phyloP scores from a whole-genome alignment of 2,329 filamentous ascomycete species.

The Lachnellula arida region DNA sequence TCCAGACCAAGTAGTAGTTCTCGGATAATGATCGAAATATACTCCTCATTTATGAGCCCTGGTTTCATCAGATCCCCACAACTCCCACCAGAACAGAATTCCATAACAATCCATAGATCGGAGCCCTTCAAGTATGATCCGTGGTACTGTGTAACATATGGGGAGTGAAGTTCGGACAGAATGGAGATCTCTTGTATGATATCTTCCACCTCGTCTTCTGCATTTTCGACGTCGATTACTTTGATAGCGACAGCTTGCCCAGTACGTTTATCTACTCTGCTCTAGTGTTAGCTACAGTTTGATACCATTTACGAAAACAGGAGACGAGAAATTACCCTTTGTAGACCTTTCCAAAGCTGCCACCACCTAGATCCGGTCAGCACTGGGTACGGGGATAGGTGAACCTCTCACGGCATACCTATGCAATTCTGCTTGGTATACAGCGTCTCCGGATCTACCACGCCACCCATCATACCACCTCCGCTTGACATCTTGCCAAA shows the following conservation, averaged over 20 bases:
- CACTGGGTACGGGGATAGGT: slow-evolving; percentile 14
- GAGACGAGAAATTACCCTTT: slow-evolving; percentile 65
- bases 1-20: slow-evolving; percentile 87
- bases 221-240: slow-evolving; percentile 97
- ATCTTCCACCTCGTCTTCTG: slow-evolving; percentile 98
- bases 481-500: slow-evolving; percentile 27
- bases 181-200: slow-evolving; percentile 99
- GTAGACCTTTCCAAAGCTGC: slow-evolving; percentile 97
- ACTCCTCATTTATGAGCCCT: slow-evolving; percentile 84
- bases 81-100: slow-evolving; percentile 95
- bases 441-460: slow-evolving; percentile 78
- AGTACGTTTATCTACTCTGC: slow-evolving; percentile 86
- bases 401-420: slow-evolving; percentile 43
- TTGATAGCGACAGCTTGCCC: slow-evolving; percentile 97
- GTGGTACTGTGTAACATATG: slow-evolving; percentile 96
- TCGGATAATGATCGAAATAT: slow-evolving; percentile 91
- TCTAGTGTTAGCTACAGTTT: slow-evolving; percentile 19
- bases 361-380: slow-evolving; percentile 61
- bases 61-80: slow-evolving; percentile 96
- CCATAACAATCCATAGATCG: slow-evolving; percentile 99
- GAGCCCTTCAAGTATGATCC: slow-evolving; percentile 95
- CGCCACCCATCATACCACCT: slow-evolving; percentile 39
- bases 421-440: slow-evolving; percentile 94
- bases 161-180: slow-evolving; percentile 89
- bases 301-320: slow-evolving; percentile 2